Conservation (phyloP, 257 asterid species). For the Nicotiana tabacum region DNA sequence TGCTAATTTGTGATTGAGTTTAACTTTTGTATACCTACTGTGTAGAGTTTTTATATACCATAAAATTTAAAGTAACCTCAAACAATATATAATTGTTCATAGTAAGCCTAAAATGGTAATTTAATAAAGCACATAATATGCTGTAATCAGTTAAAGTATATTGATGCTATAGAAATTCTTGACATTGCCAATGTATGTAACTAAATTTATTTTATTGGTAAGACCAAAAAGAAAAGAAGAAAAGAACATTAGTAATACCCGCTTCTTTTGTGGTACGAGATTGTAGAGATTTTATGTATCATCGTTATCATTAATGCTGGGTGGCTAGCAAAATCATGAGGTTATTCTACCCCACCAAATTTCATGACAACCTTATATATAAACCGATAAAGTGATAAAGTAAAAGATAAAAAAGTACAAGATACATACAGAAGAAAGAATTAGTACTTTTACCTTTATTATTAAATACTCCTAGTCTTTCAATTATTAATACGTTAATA, state of each 20-base stretch:
- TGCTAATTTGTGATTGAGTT: not conserved
- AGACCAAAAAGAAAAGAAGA: not conserved
- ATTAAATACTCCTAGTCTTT: no score
- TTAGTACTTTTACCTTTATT: no score
- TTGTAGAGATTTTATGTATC: not conserved
- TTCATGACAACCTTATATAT: not conserved
- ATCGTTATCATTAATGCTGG: not conserved
- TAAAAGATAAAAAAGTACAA: not conserved
- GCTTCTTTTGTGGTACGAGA: not conserved
- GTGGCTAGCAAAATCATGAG: conserved; percentile 3
- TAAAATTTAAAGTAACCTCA: not conserved
- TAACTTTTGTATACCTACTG: not conserved
- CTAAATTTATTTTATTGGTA: not conserved
- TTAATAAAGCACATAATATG: not conserved
- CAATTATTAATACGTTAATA: no score
- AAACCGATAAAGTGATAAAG: not conserved
- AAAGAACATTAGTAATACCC: not conserved
- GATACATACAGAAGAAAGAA: not conserved
- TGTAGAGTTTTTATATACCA: not conserved
- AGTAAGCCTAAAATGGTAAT: not conserved
- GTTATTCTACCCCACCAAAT: not conserved
- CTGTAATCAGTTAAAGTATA: not conserved
- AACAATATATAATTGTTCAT: not conserved
- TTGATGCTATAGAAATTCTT: not conserved
- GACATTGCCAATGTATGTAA: not conserved